Evolutionary conservation across 2,329 filamentous ascomycete genomes (phyloP).

Genomic region (Colletotrichum liriopes): DNA sequence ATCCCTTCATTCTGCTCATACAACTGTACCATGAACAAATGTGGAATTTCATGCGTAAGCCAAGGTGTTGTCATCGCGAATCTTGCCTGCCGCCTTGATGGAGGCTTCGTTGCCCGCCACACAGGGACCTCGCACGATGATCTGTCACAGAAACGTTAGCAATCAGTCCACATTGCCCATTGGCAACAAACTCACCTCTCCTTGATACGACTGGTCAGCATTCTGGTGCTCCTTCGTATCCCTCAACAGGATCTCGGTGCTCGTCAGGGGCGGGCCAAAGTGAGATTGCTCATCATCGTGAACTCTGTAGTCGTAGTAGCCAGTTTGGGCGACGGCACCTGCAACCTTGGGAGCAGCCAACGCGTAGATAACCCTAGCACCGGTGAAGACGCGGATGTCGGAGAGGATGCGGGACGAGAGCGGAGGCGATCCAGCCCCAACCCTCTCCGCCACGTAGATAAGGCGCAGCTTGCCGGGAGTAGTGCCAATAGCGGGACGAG

Average conservation of each 20-base stretch:
- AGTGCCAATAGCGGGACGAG: slow-evolving; percentile 73
- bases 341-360: slow-evolving; percentile 87
- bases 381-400: slow-evolving; percentile 85
- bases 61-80: slow-evolving; percentile 82
- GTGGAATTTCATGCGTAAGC: slow-evolving; percentile 61
- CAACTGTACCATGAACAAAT: neutral
- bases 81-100: slow-evolving; percentile 75
- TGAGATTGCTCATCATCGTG: slow-evolving; percentile 67
- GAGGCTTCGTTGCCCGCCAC: slow-evolving; percentile 78
- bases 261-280: slow-evolving; percentile 87
- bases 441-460: slow-evolving; percentile 83
- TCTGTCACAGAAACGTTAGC: slow-evolving; percentile 58
- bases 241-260: slow-evolving; percentile 82
- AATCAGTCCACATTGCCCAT: neutral
- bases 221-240: slow-evolving; percentile 75
- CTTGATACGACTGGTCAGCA: slow-evolving; percentile 73
- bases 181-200: slow-evolving; percentile 70
- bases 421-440: slow-evolving; percentile 73
- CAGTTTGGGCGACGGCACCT: slow-evolving; percentile 89
- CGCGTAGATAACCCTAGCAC: slow-evolving; percentile 87
- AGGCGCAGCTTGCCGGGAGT: slow-evolving; percentile 83
- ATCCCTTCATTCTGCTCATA: neutral
- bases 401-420: slow-evolving; percentile 81
- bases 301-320: slow-evolving; percentile 87
- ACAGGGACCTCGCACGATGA: slow-evolving; percentile 80